Percentiles rank a stretch among this genome's conserved stretches.
Conservation (phyloP, 2,329 filamentous ascomycete species). For the Ramularia endophylla region DNA sequence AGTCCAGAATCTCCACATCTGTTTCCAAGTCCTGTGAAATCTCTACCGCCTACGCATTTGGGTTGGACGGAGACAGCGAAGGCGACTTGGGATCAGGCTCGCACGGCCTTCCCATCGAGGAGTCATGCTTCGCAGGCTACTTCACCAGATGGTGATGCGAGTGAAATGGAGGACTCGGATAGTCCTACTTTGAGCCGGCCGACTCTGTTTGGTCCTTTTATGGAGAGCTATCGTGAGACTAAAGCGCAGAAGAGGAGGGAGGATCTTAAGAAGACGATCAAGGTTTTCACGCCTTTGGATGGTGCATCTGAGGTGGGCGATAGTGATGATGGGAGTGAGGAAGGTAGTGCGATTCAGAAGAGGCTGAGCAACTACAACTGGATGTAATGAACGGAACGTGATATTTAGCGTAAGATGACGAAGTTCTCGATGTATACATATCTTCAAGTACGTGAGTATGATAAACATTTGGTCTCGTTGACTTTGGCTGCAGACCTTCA, state of each 20-base stretch:
- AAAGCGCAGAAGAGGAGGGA: constrained; percentile 27
- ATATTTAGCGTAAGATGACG: too few relatives aligned
- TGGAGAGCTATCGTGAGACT: constrained; percentile 19
- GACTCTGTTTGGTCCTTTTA: constrained; percentile 12
- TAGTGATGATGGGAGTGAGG: constrained; percentile 2
- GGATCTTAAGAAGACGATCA: constrained; percentile 30
- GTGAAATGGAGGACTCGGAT: constrained; percentile 9
- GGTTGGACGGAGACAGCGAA: constrained; percentile 24
- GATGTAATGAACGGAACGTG: neutral
- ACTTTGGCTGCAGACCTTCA: too few relatives aligned
- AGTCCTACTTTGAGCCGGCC: constrained; percentile 6
- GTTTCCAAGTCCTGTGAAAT: constrained; percentile 12
- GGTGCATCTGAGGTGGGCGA: constrained; percentile 1
- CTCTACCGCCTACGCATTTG: constrained; percentile 8
- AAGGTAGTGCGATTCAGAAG: constrained; percentile 1
- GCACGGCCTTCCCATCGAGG: too few relatives aligned
- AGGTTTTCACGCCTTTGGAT: constrained; percentile 17
- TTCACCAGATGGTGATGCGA: too few relatives aligned
- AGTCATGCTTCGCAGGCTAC: too few relatives aligned
- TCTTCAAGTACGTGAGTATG: too few relatives aligned
- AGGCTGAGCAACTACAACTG: neutral
- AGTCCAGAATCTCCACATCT: constrained; percentile 16
- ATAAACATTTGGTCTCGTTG: too few relatives aligned
- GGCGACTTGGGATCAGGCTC: constrained; percentile 16
- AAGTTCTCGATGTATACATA: too few relatives aligned